phyloP scores from a whole-genome alignment of 192 early-diverging fungal species.

The Rhizoclosmatium globosum region DNA sequence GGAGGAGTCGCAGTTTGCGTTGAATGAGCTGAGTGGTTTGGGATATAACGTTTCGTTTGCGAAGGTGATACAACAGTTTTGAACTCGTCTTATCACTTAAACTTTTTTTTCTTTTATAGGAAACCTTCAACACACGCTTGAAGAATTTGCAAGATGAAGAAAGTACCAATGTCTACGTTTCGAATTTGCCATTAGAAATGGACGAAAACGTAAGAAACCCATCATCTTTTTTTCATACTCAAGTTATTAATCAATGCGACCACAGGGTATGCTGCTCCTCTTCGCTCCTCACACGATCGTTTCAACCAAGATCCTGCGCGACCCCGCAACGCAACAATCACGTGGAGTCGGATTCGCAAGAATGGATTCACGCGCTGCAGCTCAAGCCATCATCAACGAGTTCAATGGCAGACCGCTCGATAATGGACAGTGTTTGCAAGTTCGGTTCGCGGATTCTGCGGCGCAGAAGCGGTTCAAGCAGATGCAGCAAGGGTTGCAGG shows the following conservation, averaged over 20 bases:
- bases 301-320: slow-evolving; percentile 79
- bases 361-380: slow-evolving; percentile 74
- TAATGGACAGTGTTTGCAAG: slow-evolving; percentile 70
- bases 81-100: not conserved
- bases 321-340: slow-evolving; percentile 67
- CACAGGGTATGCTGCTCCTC: slow-evolving; percentile 53
- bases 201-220: slow-evolving; percentile 68
- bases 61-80: slow-evolving; percentile 45
- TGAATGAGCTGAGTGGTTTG: slow-evolving; percentile 68
- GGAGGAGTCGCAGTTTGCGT: slow-evolving; percentile 71
- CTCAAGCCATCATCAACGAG: slow-evolving; percentile 69
- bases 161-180: slow-evolving; percentile 81
- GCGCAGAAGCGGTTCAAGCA: slow-evolving; percentile 81
- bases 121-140: slow-evolving; percentile 67
- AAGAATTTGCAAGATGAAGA: slow-evolving; percentile 45
- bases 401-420: slow-evolving; percentile 75
- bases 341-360: slow-evolving; percentile 85
- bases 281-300: slow-evolving; percentile 72
- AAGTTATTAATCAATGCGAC: not conserved
- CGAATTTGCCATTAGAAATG: slow-evolving; percentile 80
- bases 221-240: slow-evolving; percentile 15
- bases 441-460: slow-evolving; percentile 82
- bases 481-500: slow-evolving; percentile 21
- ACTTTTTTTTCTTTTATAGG: not conserved
- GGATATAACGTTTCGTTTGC: slow-evolving; percentile 83